phyloP scores from a whole-genome alignment of 495 filamentous ascomycete species.

The Penicillium cosmopolitanum region DNA sequence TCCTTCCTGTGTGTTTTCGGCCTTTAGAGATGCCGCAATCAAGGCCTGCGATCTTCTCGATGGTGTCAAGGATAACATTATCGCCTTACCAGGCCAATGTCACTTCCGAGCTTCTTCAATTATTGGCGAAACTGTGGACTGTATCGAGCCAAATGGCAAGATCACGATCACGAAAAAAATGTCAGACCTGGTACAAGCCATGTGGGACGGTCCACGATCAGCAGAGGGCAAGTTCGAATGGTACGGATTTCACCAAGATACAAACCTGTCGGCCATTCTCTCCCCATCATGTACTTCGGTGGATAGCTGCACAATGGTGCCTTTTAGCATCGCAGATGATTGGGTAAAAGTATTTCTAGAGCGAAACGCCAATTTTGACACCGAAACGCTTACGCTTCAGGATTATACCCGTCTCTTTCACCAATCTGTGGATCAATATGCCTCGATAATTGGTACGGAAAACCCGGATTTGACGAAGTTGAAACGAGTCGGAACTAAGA shows the following conservation, averaged over 20 bases:
- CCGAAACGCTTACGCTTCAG: neutral
- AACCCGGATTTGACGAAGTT: slow-evolving; percentile 40
- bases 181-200: slow-evolving; percentile 21
- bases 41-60: slow-evolving; percentile 54
- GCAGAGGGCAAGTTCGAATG: slow-evolving; percentile 6
- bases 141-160: slow-evolving; percentile 39
- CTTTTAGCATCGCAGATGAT: slow-evolving; percentile 5
- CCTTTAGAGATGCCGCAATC: slow-evolving; percentile 44
- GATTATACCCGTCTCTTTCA: slow-evolving; percentile 3
- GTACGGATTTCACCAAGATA: slow-evolving; percentile 5
- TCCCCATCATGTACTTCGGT: slow-evolving; percentile 3
- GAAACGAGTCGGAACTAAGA: slow-evolving; percentile 40
- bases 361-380: neutral
- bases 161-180: slow-evolving; percentile 29
- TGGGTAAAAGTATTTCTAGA: slow-evolving; percentile 5
- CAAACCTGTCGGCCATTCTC: neutral
- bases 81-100: slow-evolving; percentile 57
- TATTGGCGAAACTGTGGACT: slow-evolving; percentile 44
- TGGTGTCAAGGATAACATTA: slow-evolving; percentile 60
- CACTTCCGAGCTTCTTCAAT: slow-evolving; percentile 48
- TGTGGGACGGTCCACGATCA: slow-evolving; percentile 29
- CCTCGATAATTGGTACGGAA: slow-evolving; percentile 35
- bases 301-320: neutral
- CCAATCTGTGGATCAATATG: slow-evolving; percentile 8
- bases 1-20: slow-evolving; percentile 47